Evolutionary conservation across 139 green algal species (phyloP), one percentile per base, ranked within the genome.

Genomic region (Prasinococcaceae sp.): DNA sequence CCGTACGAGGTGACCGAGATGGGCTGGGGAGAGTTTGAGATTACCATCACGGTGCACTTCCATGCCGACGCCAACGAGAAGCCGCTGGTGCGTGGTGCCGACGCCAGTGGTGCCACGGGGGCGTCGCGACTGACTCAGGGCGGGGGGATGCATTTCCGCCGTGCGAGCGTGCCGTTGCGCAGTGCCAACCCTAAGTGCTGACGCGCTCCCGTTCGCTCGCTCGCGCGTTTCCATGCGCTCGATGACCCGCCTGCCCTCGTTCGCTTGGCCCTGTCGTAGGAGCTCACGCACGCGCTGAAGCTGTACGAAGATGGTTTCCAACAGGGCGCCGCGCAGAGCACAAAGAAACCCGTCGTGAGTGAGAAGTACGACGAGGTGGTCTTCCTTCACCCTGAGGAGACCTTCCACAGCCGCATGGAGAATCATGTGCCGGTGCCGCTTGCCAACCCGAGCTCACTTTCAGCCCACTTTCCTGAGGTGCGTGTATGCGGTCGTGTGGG

Each of bases 1-100:
- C 61, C 61, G 44, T 69, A 58, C 46, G 61, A 69, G 47, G 50
- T 90, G 14, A 89, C 72, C 20, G 89, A 97, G 61, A 70, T 57
- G 23, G 89, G 89, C 10, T 97, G 89, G 89, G 89, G 89, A 32
- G 89, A 97, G 70, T 97, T 97, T 62, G 86, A 97, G 42, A 92
- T 70, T 39, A 38, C 22, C 39, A 66, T 77, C 45, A 74, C 58
- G 22, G 49, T 94, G 14, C 56, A 77, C 32, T 89, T 93, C 42
- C 53, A 68, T 1, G 68, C 74, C 2, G 84, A 94, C 37, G 53
- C 60, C 1, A 29, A 47, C 0, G 82, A 88, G 51, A 58, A 63
- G 19, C 68, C 81, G 8, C 23, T 89, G 2, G 72, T 86, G 45
- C 49, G 94, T 6, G 69, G 68, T 33, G 55, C 42, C 23, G 20